A percentile compares a stretch with the other conserved stretches of the same genome.
Conservation (phyloP, 805 yeast genomes). For the Teunomyces barrocoloradensis region DNA sequence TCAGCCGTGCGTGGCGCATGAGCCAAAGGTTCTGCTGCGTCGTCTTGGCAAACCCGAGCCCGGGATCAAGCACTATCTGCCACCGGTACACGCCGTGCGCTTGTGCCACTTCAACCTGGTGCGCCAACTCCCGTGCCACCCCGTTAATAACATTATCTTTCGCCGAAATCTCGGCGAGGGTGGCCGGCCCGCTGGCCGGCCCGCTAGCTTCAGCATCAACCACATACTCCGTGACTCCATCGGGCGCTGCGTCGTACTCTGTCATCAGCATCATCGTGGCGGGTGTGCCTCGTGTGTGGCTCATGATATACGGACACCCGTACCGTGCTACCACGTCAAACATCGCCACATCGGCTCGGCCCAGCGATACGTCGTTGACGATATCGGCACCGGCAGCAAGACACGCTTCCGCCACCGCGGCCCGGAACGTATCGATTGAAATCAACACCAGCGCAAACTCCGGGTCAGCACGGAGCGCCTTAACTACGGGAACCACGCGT, state of each 20-base stretch:
- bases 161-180: conserved; percentile 22
- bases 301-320: conserved; percentile 75
- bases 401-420: conserved; percentile 68
- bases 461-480: conserved; percentile 50
- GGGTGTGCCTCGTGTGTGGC: conserved; percentile 84
- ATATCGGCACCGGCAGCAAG: conserved; percentile 82
- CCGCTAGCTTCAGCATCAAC: conserved; percentile 16
- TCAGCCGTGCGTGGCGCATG: conserved; percentile 48
- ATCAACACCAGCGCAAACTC: conserved; percentile 47
- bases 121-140: conserved; percentile 63
- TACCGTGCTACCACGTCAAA: conserved; percentile 65
- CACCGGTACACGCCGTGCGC: conserved; percentile 71
- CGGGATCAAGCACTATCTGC: conserved; percentile 94
- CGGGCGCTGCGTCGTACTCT: conserved; percentile 7
- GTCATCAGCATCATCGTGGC: conserved; percentile 65
- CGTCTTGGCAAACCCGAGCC: conserved; percentile 92
- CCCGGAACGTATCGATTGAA: conserved; percentile 86
- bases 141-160: conserved; percentile 46
- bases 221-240: conserved; percentile 25
- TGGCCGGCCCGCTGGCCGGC: conserved; percentile 12
- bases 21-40: conserved; percentile 65
- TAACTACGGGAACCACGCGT: conserved; percentile 69
- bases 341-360: conserved; percentile 63
- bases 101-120: conserved; percentile 55
- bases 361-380: conserved; percentile 87